Conservation (phyloP, 2,329 filamentous ascomycete species). For the Epichloe bromicola region DNA sequence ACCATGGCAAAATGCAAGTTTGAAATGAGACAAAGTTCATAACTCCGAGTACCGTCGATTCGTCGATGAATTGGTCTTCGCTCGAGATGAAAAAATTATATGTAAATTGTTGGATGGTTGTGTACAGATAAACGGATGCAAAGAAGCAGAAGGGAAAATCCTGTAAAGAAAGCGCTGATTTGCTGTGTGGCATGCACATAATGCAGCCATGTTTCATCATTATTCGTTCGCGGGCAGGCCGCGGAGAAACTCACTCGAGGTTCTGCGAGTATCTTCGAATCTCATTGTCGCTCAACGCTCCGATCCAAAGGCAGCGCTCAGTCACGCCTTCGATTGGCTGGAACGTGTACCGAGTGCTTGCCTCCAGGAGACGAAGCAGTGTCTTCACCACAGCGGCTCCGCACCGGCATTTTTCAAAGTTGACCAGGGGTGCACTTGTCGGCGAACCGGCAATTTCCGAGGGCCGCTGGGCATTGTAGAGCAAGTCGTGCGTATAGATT, state of each 20-base stretch:
- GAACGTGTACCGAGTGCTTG: constrained; percentile 62
- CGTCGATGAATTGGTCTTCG: neutral
- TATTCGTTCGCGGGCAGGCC: too few relatives aligned
- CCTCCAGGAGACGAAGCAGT: constrained; percentile 63
- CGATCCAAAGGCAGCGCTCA: constrained; percentile 76
- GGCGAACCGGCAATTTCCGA: constrained; percentile 59
- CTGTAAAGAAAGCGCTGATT: too few relatives aligned
- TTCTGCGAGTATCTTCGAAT: constrained; percentile 44
- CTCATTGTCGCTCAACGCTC: constrained; percentile 62
- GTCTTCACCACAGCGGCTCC: constrained; percentile 70
- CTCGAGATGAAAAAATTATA: neutral
- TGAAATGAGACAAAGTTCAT: neutral
- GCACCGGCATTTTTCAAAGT: constrained; percentile 71
- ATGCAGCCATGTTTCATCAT: too few relatives aligned
- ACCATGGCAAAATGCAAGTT: neutral
- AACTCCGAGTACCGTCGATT: neutral
- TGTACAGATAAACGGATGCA: too few relatives aligned
- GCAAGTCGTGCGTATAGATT: constrained; percentile 70
- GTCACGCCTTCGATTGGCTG: constrained; percentile 64
- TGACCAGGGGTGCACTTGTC: constrained; percentile 56
- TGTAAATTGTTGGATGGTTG: too few relatives aligned
- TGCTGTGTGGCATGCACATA: neutral
- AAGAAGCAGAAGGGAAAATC: too few relatives aligned
- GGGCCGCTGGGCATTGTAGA: constrained; percentile 70
- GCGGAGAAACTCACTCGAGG: constrained; percentile 24